Evolutionary conservation across 164 flowering plant species (phyloP).

Genomic region (Tetrastigma voinierianum): DNA sequence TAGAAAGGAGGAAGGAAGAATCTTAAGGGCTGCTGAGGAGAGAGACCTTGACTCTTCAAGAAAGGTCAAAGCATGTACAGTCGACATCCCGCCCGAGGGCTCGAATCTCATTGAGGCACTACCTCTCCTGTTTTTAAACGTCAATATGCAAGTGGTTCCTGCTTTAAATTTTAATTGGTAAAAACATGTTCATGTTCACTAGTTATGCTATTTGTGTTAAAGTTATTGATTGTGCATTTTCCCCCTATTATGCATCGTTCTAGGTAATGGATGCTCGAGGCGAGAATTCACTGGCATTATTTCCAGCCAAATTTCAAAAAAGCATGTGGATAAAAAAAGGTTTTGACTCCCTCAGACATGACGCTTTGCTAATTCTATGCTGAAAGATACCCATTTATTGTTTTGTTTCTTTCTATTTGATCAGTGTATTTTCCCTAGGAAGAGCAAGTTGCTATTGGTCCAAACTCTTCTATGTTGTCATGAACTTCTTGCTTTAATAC

Average conservation of each 20-base stretch:
- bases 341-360: conserved; percentile 9
- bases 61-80: too few relatives aligned
- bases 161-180: not conserved
- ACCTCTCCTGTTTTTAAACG: not conserved
- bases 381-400: not conserved
- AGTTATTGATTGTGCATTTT: not conserved
- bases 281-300: conserved; percentile 61
- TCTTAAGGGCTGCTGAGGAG: conserved; percentile 80
- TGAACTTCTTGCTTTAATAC: not conserved
- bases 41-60: too few relatives aligned
- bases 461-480: not conserved
- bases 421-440: not conserved
- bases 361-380: not conserved
- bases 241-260: not conserved
- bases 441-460: not conserved
- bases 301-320: conserved; percentile 93
- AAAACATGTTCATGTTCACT: not conserved
- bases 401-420: not conserved
- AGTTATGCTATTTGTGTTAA: too few relatives aligned
- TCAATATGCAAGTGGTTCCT: not conserved
- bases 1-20: conserved; percentile 89
- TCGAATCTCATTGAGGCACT: conserved; percentile 78
- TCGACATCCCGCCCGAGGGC: too few relatives aligned
- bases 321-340: conserved; percentile 91
- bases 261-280: conserved; percentile 81